phyloP scores from a whole-genome alignment of 225 moss, liverwort and hornwort species.

The Sphagnum tenellum region DNA sequence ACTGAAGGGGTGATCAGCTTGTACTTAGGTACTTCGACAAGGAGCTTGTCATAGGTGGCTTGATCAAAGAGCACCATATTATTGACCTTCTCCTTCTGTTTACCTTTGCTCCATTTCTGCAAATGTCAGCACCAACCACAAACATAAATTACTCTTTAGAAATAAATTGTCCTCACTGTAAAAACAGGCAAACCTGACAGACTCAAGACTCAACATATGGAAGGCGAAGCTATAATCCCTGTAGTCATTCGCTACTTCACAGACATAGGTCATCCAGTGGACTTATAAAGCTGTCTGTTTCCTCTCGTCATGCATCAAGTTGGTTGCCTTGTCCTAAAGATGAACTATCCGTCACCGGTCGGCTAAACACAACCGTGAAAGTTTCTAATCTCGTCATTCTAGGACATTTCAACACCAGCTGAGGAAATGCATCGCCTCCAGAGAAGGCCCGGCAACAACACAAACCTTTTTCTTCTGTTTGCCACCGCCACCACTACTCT shows the following conservation, averaged over 20 bases:
- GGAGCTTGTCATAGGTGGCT: constrained; percentile 49
- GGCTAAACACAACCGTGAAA: too few species aligned
- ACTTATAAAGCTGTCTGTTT: too few species aligned
- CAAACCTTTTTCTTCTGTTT: constrained; percentile 67
- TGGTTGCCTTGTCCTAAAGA: too few species aligned
- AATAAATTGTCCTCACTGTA: neutral
- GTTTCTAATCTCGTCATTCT: too few species aligned
- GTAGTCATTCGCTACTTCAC: too few species aligned
- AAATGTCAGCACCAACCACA: neutral
- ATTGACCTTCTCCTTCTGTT: constrained; percentile 73
- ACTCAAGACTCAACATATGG: neutral
- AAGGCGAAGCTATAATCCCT: neutral
- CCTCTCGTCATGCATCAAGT: too few species aligned
- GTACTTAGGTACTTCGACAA: constrained; percentile 53
- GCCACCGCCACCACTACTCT: constrained; percentile 49
- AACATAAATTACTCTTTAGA: neutral
- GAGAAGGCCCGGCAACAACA: neutral
- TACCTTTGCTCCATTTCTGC: constrained; percentile 69
- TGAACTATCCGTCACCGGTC: too few species aligned
- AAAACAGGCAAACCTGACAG: constrained; percentile 4
- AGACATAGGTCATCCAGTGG: too few species aligned
- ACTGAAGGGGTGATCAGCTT: constrained; percentile 59
- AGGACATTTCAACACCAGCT: too few species aligned
- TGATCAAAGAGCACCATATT: constrained; percentile 67
- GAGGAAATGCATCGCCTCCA: too few species aligned